These are phyloP conservation scores for Penicillium fuscoglaucum DNA, from an alignment of 2,329 filamentous ascomycete species.

Conservation along the genomic window DNA sequence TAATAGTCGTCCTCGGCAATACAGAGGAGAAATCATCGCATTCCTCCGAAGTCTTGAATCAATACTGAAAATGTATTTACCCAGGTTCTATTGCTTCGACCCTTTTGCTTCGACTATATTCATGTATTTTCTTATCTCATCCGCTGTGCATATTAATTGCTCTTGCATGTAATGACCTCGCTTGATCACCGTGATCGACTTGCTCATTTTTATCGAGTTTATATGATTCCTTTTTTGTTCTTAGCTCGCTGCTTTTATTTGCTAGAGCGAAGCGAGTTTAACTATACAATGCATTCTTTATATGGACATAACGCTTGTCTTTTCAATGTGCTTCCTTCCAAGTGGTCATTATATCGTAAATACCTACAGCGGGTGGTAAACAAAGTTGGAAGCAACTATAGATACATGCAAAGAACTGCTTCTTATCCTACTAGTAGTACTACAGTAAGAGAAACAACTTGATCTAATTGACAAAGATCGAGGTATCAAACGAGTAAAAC, in stretches of 20 bases:
- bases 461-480: conserved; percentile 6
- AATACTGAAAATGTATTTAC: background rate
- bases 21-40: background rate
- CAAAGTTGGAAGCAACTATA: background rate
- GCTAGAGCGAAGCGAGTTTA: conserved; percentile 13
- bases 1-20: background rate
- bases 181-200: background rate
- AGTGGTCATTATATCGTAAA: background rate
- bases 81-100: background rate
- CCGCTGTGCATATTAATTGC: conserved; percentile 6
- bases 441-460: conserved; percentile 1
- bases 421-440: background rate
- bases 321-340: too few relatives aligned
- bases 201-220: conserved; percentile 4
- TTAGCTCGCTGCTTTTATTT: background rate
- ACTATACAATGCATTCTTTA: conserved; percentile 13
- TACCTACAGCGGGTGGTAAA: background rate
- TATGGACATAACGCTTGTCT: background rate
- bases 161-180: conserved; percentile 6
- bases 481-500: conserved; percentile 14
- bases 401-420: background rate
- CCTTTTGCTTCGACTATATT: background rate
- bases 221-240: conserved; percentile 2
- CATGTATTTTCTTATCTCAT: conserved; percentile 10
- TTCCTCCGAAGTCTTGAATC: background rate